phyloP scores from a whole-genome alignment of 2,329 filamentous ascomycete species.

The Colletotrichum tropicale region DNA sequence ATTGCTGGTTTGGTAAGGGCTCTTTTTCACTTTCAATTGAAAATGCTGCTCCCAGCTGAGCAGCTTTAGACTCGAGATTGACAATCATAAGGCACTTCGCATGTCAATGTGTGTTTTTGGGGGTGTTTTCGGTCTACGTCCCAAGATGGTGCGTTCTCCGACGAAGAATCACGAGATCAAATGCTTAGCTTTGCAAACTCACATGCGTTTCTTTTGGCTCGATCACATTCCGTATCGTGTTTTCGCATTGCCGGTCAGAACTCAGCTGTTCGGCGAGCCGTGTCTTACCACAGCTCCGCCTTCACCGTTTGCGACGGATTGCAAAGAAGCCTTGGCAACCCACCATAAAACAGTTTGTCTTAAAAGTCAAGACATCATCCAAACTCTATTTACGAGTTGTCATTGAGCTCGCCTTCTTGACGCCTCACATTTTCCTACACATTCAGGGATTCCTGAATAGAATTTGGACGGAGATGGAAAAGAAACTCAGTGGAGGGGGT shows the following conservation, averaged over 20 bases:
- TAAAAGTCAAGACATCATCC: not conserved
- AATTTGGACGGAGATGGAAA: accelerated
- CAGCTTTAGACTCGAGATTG: not conserved
- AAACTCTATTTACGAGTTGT: not conserved
- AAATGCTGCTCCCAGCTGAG: not conserved
- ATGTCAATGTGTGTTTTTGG: not conserved
- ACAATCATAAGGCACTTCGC: not conserved
- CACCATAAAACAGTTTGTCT: not conserved
- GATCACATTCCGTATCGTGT: not conserved
- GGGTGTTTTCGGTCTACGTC: not conserved
- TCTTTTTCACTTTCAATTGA: too few relatives aligned
- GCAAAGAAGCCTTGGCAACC: not conserved
- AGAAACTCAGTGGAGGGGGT: accelerated
- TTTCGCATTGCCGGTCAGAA: not conserved
- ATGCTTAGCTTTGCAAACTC: not conserved
- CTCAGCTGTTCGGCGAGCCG: not conserved
- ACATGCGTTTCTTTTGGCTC: not conserved
- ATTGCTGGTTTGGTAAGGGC: not conserved
- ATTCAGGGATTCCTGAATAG: not conserved
- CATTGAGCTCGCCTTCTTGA: not conserved
- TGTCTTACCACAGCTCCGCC: not conserved
- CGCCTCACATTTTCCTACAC: not conserved
- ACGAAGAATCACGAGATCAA: not conserved
- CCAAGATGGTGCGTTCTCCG: not conserved
- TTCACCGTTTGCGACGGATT: not conserved